Conservation (phyloP, 345 rosid genomes). For the Stellera chamaejasme region DNA sequence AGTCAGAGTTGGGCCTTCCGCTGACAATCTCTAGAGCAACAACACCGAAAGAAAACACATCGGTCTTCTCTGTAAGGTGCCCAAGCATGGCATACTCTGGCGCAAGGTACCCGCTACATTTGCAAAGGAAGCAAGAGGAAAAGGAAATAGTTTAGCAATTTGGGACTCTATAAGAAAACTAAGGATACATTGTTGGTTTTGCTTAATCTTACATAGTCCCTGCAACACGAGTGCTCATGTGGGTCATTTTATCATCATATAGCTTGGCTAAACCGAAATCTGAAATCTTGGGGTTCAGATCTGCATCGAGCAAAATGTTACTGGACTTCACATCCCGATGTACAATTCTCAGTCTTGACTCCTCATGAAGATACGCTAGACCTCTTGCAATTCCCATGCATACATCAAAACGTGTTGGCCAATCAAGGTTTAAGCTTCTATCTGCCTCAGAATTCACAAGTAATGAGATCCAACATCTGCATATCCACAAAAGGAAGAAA, state of each 20-base stretch:
- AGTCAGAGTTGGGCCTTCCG: conserved; percentile 57
- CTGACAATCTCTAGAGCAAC: conserved; percentile 55
- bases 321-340: conserved; percentile 57
- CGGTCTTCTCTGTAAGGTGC: conserved; percentile 66
- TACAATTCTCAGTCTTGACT: conserved; percentile 42
- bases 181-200: not conserved
- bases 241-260: conserved; percentile 44
- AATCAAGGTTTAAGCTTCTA: conserved; percentile 23
- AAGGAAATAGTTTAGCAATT: not conserved
- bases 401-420: conserved; percentile 33
- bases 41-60: conserved; percentile 60
- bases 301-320: conserved; percentile 44
- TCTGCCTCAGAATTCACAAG: conserved; percentile 16
- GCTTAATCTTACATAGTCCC: conserved; percentile 37
- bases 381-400: conserved; percentile 45
- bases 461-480: not conserved
- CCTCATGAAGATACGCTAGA: conserved; percentile 46
- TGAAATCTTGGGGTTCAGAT: conserved; percentile 44
- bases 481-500: not conserved
- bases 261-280: conserved; percentile 63
- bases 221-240: conserved; percentile 49
- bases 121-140: not conserved
- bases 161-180: not conserved
- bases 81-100: conserved; percentile 77
- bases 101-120: conserved; percentile 51